These are phyloP conservation scores for Davidsoniella neocaledoniae DNA, from an alignment of 2,329 filamentous ascomycete genomes.

Conservation along the genomic window DNA sequence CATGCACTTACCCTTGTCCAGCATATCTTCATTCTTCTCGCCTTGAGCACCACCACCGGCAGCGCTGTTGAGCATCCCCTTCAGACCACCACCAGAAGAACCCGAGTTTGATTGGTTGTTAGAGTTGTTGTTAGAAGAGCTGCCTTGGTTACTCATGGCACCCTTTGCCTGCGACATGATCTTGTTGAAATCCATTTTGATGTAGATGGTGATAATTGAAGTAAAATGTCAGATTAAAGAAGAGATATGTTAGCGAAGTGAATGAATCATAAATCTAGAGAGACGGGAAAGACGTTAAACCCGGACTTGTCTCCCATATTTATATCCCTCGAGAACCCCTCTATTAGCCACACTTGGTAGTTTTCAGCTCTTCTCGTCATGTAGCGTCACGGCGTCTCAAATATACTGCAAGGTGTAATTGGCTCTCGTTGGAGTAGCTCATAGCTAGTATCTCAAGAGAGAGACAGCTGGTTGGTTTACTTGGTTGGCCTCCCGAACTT, in stretches of 20 bases:
- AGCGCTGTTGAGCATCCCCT: constrained; percentile 53
- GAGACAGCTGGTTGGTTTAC: too few relatives aligned
- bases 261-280: not conserved
- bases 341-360: not conserved
- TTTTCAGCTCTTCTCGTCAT: constrained; percentile 3
- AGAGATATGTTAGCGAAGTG: not conserved
- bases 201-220: not conserved
- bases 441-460: too few relatives aligned
- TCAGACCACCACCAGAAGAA: constrained; percentile 35
- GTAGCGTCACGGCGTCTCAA: not conserved
- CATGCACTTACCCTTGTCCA: constrained; percentile 52
- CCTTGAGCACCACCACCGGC: constrained; percentile 57
- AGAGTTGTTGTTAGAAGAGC: constrained; percentile 8
- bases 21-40: constrained; percentile 68
- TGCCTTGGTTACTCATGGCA: constrained; percentile 6
- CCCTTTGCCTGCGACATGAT: constrained; percentile 13
- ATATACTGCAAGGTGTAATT: not conserved
- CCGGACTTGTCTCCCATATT: too few relatives aligned
- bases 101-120: constrained; percentile 19
- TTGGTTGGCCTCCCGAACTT: too few relatives aligned
- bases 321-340: not conserved
- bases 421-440: not conserved
- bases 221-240: not conserved
- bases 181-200: constrained; percentile 12
- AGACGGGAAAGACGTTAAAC: too few relatives aligned